Base-by-base conservation (phyloP, 345 rosid genomes). In the Luvunga scandens region DNA sequence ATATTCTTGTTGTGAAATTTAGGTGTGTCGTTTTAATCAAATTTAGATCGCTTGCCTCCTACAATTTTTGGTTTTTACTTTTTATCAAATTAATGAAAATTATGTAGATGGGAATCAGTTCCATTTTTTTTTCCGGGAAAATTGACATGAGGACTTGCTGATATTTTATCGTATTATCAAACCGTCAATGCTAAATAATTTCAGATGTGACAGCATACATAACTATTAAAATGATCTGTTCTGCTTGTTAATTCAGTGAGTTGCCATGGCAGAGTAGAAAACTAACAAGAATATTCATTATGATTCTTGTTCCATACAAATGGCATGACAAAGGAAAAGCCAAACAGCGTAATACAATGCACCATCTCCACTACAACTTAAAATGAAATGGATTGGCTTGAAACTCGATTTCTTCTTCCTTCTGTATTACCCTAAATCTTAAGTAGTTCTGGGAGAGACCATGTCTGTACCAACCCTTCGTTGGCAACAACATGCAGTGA, bases 51-150 rank as follows among this genome's bases (percentile, higher is more conserved):
- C 12, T 6, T 16, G n/a, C 22, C 9, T 16, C 3, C 36, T 4
- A 45, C 16, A 45, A 13, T 2, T 45, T 45, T 13, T 45, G 18
- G 50, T 13, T 13, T 45, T 45, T 16, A 56, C 22, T 63, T 30
- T 79, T 14, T 38, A 72, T 62, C 75, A 78, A 42, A 75, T 64
- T 78, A 50, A 45, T 72, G 59, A 39, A 69, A 7, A 21, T 5
- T 22, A 0, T 56, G 5, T 56, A 22, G 25, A 19, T 22, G 22
- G 25, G 65, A 9, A 9, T 10, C 50, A 45, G 12, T 45, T 45
- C 18, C 50, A 1, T 9, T 6, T 6, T 12, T 4, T 0, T 45
- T 18, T 45, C 50, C 14, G 13, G 50, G 50, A 45, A 45, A 45
- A 12, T 45, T 0, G 50, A 12, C 50, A 0, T 45, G 50, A 12